Conservation (phyloP, 2,329 filamentous ascomycete genomes). For the Fusarium incarnatum region DNA sequence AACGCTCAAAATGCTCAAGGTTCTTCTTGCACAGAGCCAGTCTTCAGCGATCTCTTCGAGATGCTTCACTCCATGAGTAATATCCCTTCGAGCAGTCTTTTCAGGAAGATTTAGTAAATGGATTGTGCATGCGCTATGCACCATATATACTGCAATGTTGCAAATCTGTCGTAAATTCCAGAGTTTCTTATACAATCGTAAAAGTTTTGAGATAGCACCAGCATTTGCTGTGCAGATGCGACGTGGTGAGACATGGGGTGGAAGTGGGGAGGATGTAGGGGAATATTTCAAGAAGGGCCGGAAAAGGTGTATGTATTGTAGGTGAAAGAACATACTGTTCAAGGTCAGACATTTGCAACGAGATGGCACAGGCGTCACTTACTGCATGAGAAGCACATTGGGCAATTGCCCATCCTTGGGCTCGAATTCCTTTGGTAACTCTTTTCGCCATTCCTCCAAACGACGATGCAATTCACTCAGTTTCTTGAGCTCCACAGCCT, state of each 20-base stretch:
- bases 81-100: slow-evolving; percentile 88
- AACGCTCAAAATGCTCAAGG: slow-evolving; percentile 85
- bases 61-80: slow-evolving; percentile 89
- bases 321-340: slow-evolving; percentile 93
- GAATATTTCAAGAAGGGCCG: slow-evolving; percentile 94
- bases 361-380: slow-evolving; percentile 57
- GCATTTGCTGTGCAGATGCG: slow-evolving; percentile 93
- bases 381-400: slow-evolving; percentile 85
- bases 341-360: slow-evolving; percentile 14
- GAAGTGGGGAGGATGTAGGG: slow-evolving; percentile 82
- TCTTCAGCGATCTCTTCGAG: slow-evolving; percentile 95
- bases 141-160: slow-evolving; percentile 96
- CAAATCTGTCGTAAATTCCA: slow-evolving; percentile 94
- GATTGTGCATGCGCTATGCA: slow-evolving; percentile 93
- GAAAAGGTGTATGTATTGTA: slow-evolving; percentile 95
- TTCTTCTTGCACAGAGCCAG: slow-evolving; percentile 90
- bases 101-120: slow-evolving; percentile 93
- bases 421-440: slow-evolving; percentile 87
- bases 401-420: slow-evolving; percentile 90
- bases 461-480: slow-evolving; percentile 91
- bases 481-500: slow-evolving; percentile 88
- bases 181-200: slow-evolving; percentile 91
- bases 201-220: slow-evolving; percentile 89
- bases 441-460: slow-evolving; percentile 88
- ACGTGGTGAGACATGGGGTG: slow-evolving; percentile 87